These are phyloP conservation scores for Xylaria sp. DNA, from an alignment of 2,329 filamentous ascomycete species.

Conservation along the genomic window DNA sequence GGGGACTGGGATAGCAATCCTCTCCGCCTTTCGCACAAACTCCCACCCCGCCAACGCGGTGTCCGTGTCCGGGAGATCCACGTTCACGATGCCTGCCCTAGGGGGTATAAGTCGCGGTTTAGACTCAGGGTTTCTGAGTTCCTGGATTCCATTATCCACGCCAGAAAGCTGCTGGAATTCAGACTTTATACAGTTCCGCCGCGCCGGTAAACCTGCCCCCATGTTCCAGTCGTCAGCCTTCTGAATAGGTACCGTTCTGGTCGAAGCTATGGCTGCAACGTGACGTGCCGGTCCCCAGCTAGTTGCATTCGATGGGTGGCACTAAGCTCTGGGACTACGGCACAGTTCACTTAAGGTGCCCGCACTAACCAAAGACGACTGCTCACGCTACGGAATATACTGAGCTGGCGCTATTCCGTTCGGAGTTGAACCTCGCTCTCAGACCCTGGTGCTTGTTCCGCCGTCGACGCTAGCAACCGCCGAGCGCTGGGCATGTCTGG, in stretches of 20 bases:
- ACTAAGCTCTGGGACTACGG: not conserved
- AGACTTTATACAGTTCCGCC: not conserved
- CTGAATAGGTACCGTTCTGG: not conserved
- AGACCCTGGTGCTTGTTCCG: not conserved
- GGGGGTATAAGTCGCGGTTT: not conserved
- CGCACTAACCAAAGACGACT: too few relatives aligned
- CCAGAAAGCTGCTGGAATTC: not conserved
- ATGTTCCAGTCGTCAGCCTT: not conserved
- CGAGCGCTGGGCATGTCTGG: too few relatives aligned
- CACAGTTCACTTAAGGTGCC: not conserved
- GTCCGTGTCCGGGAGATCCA: not conserved
- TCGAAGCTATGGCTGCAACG: conserved; percentile 13
- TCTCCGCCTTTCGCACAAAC: not conserved
- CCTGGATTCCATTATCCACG: not conserved
- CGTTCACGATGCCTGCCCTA: not conserved
- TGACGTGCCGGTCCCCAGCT: conserved; percentile 11
- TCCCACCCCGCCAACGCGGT: not conserved
- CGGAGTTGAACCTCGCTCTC: not conserved
- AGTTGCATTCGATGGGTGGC: conserved; percentile 1
- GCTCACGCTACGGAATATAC: too few relatives aligned
- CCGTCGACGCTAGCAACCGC: not conserved
- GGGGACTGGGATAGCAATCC: not conserved
- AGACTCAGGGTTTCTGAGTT: not conserved
- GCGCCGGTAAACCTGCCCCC: conserved; percentile 2
- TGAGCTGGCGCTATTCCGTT: too few relatives aligned